Evolutionary conservation across 176 grass and related monocot genomes (phyloP).

Genomic region (Stipa capillata): DNA sequence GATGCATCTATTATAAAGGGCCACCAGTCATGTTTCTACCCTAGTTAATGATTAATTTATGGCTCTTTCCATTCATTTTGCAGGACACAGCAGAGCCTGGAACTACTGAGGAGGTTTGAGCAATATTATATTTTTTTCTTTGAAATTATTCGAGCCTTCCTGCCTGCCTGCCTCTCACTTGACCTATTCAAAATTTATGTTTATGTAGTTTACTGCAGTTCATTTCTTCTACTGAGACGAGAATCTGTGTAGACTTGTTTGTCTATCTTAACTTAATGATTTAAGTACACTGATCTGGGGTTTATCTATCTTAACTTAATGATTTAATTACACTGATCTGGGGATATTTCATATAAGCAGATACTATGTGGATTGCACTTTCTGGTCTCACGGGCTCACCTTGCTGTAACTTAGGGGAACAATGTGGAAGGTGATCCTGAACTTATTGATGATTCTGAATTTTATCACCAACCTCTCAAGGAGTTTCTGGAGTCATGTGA

Average conservation of each 20-base stretch:
- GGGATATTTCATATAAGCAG: not conserved
- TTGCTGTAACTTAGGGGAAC: slow-evolving; percentile 28
- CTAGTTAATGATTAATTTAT: slow-evolving; percentile 2
- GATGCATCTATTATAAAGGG: not conserved
- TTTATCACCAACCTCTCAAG: slow-evolving; percentile 92
- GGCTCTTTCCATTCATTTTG: slow-evolving; percentile 15
- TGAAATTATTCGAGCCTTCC: no score
- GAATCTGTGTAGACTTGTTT: not conserved
- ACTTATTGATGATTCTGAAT: slow-evolving; percentile 81
- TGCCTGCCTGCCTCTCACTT: not conserved
- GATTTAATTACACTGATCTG: no score
- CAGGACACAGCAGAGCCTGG: slow-evolving; percentile 31
- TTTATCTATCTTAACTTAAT: no score
- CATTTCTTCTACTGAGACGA: not conserved
- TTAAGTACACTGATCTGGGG: not conserved
- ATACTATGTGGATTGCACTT: not conserved
- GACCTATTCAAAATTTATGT: not conserved
- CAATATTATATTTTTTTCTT: slow-evolving; percentile 7
- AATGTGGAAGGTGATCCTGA: slow-evolving; percentile 61
- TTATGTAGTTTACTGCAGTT: not conserved
- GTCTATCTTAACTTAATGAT: not conserved
- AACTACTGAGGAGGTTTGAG: slow-evolving; percentile 51
- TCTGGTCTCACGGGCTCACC: not conserved
- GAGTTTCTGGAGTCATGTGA: slow-evolving; percentile 87
- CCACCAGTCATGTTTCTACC: not conserved